Evolutionary conservation across 495 filamentous ascomycete genomes (phyloP), one percentile per base, ranked within the genome.

Genomic region (Daldinia caldariorum): DNA sequence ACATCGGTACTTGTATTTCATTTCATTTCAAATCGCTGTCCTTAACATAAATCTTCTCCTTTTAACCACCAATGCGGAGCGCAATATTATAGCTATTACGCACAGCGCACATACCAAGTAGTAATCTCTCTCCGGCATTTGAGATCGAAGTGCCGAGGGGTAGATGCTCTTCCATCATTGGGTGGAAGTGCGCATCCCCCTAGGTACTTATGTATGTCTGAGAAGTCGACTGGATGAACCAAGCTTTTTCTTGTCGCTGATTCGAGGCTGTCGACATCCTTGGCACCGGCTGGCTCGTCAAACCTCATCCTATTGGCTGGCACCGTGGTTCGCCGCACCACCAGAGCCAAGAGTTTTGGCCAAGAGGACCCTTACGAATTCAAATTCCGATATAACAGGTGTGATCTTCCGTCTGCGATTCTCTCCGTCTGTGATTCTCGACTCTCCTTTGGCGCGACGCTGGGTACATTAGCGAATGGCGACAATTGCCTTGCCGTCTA

Each of bases 261-360:
- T 3, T 26, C 3, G 26, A 66, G 57, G 63, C 43, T 59, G 41
- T 63, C 29, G 53, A 47, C 13, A 38, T 29, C 41, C 69, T 67
- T 71, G 64, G 69, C 69, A 63, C 45, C 41, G 63, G 58, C 31
- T 58, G 31, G 57, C 38, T n/a, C 18, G 29, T 38, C 54, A 31
- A 58, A 26, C 58, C 43, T 51, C 3, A 50, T 57, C 26, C 58
- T 22, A 67, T 71, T 67, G 68, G 63, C 37, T 38, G 55, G 45
- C 18, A 45, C 38, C 49, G 60, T 32, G 38, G 56, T 14, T 14
- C 50, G 70, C 69, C 65, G 66, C 70, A 72, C 66, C 32, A 71
- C 53, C 43, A 63, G 34, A 49, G 63, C 64, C 69, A 71, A 72
- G 70, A 72, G 70, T 72, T 72, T 72, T 64, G 66, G 70, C 70